Evolutionary conservation across 2,329 filamentous ascomycete genomes (phyloP).

Genomic region (Didymella arachidicola): DNA sequence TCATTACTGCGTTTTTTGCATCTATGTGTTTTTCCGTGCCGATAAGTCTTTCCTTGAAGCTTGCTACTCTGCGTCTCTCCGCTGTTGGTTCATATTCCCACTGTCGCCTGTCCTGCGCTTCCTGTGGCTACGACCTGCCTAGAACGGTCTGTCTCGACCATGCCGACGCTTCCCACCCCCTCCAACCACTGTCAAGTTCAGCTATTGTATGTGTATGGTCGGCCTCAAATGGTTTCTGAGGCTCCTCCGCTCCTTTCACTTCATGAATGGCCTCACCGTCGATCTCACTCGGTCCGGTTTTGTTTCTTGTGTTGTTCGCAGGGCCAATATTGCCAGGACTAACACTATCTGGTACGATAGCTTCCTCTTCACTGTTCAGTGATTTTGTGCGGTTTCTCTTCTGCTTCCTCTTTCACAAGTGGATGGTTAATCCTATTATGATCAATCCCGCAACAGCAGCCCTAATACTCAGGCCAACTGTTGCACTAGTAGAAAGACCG

Average conservation of each 20-base stretch:
- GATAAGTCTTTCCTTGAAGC: no score
- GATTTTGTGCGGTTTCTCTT: not conserved
- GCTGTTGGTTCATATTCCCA: not conserved
- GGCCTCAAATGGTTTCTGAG: not conserved
- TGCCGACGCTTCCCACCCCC: not conserved
- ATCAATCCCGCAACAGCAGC: not conserved
- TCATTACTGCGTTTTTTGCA: no score
- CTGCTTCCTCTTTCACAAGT: not conserved
- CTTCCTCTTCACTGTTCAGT: not conserved
- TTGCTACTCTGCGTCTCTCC: not conserved
- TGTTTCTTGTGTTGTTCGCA: not conserved
- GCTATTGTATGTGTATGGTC: not conserved
- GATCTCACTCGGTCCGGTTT: not conserved
- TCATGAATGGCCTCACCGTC: not conserved
- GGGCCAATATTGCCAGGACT: not conserved
- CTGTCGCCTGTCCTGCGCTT: not conserved
- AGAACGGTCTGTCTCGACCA: not conserved
- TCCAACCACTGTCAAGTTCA: slow-evolving; percentile 1
- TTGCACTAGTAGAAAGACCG: not conserved
- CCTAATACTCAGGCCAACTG: not conserved
- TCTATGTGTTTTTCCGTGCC: no score
- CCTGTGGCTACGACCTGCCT: not conserved
- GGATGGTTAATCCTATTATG: not conserved
- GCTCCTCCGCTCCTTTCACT: not conserved
- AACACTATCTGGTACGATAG: not conserved